Conservation (phyloP, 2,329 filamentous ascomycete genomes). For the Microdochium nivale region DNA sequence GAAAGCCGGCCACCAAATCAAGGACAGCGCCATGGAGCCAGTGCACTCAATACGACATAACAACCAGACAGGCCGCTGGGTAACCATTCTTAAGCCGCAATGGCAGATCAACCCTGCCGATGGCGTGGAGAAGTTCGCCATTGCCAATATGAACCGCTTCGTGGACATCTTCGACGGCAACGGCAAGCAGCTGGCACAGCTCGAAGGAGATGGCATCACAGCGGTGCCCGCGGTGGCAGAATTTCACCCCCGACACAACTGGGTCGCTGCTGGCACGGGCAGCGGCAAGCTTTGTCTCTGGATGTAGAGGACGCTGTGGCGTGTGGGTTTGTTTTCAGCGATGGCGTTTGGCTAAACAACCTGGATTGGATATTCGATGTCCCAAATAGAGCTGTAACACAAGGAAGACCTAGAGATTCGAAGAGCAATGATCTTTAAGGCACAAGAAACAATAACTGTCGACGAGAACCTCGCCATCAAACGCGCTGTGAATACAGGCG, state of each 20-base stretch:
- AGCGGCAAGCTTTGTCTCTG: constrained; percentile 91
- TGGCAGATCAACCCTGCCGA: constrained; percentile 80
- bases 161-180: constrained; percentile 80
- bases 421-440: too few relatives aligned
- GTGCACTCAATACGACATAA: constrained; percentile 69
- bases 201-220: constrained; percentile 83
- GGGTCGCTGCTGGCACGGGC: constrained; percentile 86
- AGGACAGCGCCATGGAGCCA: constrained; percentile 58
- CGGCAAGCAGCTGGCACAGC: constrained; percentile 80
- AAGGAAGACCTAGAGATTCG: too few relatives aligned
- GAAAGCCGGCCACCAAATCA: constrained; percentile 48
- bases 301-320: constrained; percentile 43
- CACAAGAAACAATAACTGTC: too few relatives aligned
- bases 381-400: too few relatives aligned
- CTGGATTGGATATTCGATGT: too few relatives aligned
- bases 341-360: too few relatives aligned
- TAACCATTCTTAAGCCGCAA: constrained; percentile 73
- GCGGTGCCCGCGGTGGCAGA: constrained; percentile 89
- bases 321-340: not conserved
- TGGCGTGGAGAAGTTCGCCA: constrained; percentile 76
- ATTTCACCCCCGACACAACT: constrained; percentile 80
- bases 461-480: too few relatives aligned
- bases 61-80: constrained; percentile 92
- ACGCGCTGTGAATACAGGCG: too few relatives aligned
- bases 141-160: constrained; percentile 97